A percentile compares a stretch with the other conserved stretches of the same genome.
These are phyloP conservation scores for Ceriops zippeliana DNA, from an alignment of 345 rosid genomes.

Conservation along the genomic window DNA sequence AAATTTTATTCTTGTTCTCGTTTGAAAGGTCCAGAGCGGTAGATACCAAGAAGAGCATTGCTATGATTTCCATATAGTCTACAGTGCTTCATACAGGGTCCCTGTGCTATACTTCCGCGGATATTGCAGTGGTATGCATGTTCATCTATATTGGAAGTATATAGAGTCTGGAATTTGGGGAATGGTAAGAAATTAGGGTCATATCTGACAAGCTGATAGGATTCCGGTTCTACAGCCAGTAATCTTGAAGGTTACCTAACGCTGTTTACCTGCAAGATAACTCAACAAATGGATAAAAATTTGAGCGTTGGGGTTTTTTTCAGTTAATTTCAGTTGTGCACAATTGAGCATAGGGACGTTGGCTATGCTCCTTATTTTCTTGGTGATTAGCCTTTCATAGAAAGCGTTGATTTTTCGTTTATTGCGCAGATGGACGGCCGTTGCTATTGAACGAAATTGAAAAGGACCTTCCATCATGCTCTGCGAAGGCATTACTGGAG, in stretches of 20 bases:
- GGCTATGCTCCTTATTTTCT: background rate
- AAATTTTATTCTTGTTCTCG: slow-evolving; percentile 10
- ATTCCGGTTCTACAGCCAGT: background rate
- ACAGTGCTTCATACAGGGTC: slow-evolving; percentile 63
- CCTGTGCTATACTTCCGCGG: slow-evolving; percentile 83
- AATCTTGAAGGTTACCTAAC: background rate
- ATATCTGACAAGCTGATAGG: background rate
- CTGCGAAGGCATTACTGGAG: slow-evolving; percentile 49
- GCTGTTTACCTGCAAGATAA: background rate
- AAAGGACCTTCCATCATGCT: slow-evolving; percentile 61
- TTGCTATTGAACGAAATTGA: slow-evolving; percentile 58
- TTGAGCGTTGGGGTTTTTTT: background rate
- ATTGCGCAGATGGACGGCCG: slow-evolving; percentile 52
- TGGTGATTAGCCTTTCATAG: background rate
- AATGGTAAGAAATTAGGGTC: background rate
- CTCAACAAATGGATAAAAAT: background rate
- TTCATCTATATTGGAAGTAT: background rate
- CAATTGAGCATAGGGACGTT: background rate
- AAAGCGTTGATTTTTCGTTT: background rate
- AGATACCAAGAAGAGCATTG: slow-evolving; percentile 39
- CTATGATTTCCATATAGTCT: slow-evolving; percentile 74
- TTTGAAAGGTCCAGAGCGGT: slow-evolving; percentile 42
- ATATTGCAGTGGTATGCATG: slow-evolving; percentile 50
- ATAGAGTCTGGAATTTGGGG: background rate
- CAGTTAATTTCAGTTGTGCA: background rate